Percentiles rank a stretch among this genome's conserved stretches.
These are phyloP conservation scores for Inga leiocalycina DNA, from an alignment of 306 rosid species.

Conservation along the genomic window DNA sequence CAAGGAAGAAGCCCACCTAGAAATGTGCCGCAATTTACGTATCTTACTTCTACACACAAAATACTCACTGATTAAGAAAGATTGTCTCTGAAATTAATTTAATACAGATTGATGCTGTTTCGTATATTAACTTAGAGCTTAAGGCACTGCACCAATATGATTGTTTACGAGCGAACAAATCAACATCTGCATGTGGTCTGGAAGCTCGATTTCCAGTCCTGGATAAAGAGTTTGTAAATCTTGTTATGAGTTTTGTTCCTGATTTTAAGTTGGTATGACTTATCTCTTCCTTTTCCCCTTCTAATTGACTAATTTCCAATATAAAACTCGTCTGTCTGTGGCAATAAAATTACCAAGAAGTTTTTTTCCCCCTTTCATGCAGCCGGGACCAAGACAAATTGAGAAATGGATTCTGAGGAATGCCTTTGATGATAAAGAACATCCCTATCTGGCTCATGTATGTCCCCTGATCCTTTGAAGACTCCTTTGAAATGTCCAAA, in stretches of 20 bases:
- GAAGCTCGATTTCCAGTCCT: conserved; percentile 71
- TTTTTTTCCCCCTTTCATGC: background rate
- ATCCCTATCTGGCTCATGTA: conserved; percentile 66
- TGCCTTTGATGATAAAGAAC: conserved; percentile 66
- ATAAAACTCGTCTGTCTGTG: background rate
- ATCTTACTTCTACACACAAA: background rate
- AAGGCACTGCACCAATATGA: conserved; percentile 91
- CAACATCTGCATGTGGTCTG: conserved; percentile 88
- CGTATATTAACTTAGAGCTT: conserved; percentile 62
- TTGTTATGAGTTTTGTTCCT: conserved; percentile 73
- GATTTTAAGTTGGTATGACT: conserved; percentile 64
- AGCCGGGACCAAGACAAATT: conserved; percentile 50
- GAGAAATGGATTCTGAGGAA: conserved; percentile 66
- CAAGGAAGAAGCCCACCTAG: conserved; percentile 88
- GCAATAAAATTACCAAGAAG: conserved; percentile 17
- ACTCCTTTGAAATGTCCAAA: background rate
- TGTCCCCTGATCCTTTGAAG: background rate
- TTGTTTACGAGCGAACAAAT: conserved; percentile 81
- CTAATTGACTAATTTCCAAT: background rate
- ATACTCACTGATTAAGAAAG: background rate
- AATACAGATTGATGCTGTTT: background rate
- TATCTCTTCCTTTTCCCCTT: background rate
- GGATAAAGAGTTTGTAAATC: conserved; percentile 60
- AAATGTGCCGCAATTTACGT: conserved; percentile 93
- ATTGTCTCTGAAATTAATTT: background rate